Evolutionary conservation across 352 stramenopile species (phyloP).

Genomic region (Globisporangium paroecandrum): DNA sequence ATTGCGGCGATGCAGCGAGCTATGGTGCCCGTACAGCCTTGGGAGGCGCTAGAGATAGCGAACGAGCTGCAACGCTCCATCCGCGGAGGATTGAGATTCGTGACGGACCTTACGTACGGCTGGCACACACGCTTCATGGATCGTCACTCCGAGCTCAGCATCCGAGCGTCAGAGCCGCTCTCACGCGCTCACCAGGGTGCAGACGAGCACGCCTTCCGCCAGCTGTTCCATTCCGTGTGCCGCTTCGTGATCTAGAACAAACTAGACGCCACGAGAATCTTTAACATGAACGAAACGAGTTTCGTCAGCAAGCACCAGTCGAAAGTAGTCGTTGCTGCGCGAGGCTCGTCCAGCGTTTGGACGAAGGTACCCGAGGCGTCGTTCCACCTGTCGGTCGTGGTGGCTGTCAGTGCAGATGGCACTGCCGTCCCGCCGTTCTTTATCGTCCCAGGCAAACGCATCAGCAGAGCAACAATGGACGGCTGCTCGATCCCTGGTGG

Average conservation of each 20-base stretch:
- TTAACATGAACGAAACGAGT: not conserved
- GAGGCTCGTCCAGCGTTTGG: not conserved
- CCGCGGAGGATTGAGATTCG: too few relatives aligned
- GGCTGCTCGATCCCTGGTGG: not conserved
- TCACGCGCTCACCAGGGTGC: not conserved
- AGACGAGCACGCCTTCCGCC: not conserved
- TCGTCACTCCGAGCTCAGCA: not conserved
- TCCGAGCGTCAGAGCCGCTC: not conserved
- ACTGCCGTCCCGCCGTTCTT: not conserved
- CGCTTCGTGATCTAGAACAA: not conserved
- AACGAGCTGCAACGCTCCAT: too few relatives aligned
- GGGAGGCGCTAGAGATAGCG: not conserved
- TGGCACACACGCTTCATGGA: not conserved
- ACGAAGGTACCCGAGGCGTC: not conserved
- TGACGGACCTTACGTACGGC: not conserved
- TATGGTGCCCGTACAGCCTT: not conserved
- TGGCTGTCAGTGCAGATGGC: not conserved
- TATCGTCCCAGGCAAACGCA: not conserved
- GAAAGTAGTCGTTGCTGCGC: not conserved
- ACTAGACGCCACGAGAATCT: not conserved
- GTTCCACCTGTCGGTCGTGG: not conserved
- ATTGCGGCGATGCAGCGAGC: constrained; percentile 2
- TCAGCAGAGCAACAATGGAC: not conserved
- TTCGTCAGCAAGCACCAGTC: constrained; percentile 1
- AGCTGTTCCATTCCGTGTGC: not conserved